Conservation (phyloP, 768 basidiomycete species). For the Boletellus ananiceps region DNA sequence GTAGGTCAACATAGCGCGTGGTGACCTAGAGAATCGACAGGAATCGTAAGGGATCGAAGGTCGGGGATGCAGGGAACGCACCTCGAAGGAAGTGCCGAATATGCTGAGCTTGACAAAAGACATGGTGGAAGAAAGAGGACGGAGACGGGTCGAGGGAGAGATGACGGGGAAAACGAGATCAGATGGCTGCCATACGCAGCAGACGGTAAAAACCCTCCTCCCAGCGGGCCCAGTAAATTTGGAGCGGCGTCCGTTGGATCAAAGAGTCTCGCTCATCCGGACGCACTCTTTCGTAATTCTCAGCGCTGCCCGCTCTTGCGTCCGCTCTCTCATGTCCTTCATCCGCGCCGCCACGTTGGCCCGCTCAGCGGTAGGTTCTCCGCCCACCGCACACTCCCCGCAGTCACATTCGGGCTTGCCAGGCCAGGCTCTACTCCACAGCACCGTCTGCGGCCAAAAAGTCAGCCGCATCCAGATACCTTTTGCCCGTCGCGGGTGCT, state of each 20-base stretch:
- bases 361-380: constrained; percentile 38
- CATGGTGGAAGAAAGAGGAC: constrained; percentile 39
- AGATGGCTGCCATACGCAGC: constrained; percentile 12
- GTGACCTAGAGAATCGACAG: constrained; percentile 62
- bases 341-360: constrained; percentile 35
- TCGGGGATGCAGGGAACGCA: constrained; percentile 27
- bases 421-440: constrained; percentile 48
- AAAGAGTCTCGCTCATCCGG: constrained; percentile 4
- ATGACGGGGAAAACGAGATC: constrained; percentile 10
- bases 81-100: constrained; percentile 98
- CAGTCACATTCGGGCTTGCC: neutral
- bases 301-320: neutral
- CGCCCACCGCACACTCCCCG: neutral
- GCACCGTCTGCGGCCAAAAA: constrained; percentile 41
- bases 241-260: constrained; percentile 4
- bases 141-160: constrained; percentile 5
- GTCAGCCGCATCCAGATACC: constrained; percentile 44
- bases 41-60: constrained; percentile 17
- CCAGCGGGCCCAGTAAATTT: constrained; percentile 10
- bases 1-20: constrained; percentile 97
- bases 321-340: constrained; percentile 39
- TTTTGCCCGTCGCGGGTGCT: constrained; percentile 37
- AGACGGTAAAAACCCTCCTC: constrained; percentile 16
- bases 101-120: constrained; percentile 98
- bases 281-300: neutral